Percentiles rank a stretch among this genome's conserved stretches.
phyloP scores from a whole-genome alignment of 1,284 basidiomycete genomes.

The Chiua sp. region DNA sequence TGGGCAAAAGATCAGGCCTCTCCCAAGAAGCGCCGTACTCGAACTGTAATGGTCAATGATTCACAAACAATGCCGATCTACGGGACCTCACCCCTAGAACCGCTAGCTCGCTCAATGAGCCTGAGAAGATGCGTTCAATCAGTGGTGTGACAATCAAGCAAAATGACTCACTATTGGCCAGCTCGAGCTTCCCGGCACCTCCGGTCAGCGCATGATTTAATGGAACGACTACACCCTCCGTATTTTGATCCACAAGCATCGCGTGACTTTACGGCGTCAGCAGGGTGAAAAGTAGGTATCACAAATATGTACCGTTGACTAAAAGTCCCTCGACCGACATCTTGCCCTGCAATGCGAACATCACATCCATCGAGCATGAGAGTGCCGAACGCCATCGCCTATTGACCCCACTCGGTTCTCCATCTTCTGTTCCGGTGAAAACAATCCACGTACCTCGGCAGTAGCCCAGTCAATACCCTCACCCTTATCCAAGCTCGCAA shows the following conservation, averaged over 20 bases:
- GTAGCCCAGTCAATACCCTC: constrained; percentile 86
- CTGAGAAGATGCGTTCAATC: constrained; percentile 41
- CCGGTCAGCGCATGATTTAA: constrained; percentile 66
- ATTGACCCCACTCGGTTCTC: background rate
- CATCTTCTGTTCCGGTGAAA: background rate
- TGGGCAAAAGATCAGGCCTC: constrained; percentile 75
- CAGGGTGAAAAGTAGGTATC: background rate
- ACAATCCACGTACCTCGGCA: constrained; percentile 65
- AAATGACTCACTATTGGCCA: constrained; percentile 77
- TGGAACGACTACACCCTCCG: constrained; percentile 79
- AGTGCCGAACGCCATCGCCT: constrained; percentile 87
- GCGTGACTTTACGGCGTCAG: constrained; percentile 61
- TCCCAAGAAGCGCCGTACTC: constrained; percentile 92
- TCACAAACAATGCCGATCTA: background rate
- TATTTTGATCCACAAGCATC: constrained; percentile 88
- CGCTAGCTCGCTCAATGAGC: constrained; percentile 86
- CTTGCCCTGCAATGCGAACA: constrained; percentile 88
- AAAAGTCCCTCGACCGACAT: constrained; percentile 90
- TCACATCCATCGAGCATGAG: constrained; percentile 81
- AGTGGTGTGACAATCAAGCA: background rate
- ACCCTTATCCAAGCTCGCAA: constrained; percentile 74
- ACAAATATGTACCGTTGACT: constrained; percentile 69
- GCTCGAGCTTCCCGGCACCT: constrained; percentile 75
- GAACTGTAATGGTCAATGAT: constrained; percentile 53
- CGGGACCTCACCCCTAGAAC: constrained; percentile 72